Percentiles rank a stretch among this genome's conserved stretches.
These are phyloP conservation scores for Aspergillus caelatus DNA, from an alignment of 2,329 filamentous ascomycete genomes.

Conservation along the genomic window DNA sequence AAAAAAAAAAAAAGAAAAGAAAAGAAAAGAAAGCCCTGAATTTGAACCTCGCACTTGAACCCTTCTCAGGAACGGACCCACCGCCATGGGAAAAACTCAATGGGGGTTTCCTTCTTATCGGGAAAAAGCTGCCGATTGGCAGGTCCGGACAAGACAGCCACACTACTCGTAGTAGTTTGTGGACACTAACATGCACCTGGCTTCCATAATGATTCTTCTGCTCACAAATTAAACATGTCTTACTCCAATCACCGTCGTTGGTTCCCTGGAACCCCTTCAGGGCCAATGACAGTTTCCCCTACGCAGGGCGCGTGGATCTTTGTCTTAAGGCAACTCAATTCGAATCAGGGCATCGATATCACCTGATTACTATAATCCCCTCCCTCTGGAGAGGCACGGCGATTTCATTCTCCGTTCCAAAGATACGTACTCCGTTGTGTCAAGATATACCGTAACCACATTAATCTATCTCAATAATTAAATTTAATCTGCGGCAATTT, in stretches of 20 bases:
- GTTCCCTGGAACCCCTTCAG: conserved; percentile 7
- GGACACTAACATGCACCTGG: background rate
- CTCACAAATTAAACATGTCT: conserved; percentile 8
- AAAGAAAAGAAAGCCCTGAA: background rate
- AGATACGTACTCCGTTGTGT: background rate
- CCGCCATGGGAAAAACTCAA: background rate
- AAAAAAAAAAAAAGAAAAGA: background rate
- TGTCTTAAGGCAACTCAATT: background rate
- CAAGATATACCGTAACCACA: background rate
- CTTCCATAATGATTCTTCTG: background rate
- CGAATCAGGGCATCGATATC: background rate
- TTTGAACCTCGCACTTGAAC: background rate
- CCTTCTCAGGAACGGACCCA: background rate
- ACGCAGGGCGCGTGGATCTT: background rate
- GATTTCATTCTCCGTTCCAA: background rate
- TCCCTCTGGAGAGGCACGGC: background rate
- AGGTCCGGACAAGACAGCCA: background rate
- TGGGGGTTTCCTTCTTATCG: background rate
- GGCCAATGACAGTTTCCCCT: conserved; percentile 5
- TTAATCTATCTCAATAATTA: background rate
- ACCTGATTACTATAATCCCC: background rate
- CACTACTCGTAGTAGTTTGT: background rate
- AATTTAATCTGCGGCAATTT: conserved; percentile 3
- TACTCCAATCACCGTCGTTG: conserved; percentile 6
- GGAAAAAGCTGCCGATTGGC: conserved; percentile 3